phyloP scores from a whole-genome alignment of 352 stramenopile genomes.

The Halophytophthora polymorphica region DNA sequence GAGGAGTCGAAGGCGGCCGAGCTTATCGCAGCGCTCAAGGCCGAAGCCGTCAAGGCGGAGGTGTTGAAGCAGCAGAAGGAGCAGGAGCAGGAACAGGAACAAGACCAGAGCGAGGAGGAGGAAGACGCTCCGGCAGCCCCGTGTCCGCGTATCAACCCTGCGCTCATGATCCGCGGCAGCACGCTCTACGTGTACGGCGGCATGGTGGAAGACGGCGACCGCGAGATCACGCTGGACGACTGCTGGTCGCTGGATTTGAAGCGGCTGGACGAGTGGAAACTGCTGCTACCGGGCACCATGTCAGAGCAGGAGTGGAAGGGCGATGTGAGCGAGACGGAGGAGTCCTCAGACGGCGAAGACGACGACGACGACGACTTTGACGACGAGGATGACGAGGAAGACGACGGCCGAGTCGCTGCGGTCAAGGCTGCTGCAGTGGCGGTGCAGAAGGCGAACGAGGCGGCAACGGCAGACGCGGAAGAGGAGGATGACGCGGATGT shows the following conservation, averaged over 20 bases:
- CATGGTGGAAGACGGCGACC: slow-evolving; percentile 91
- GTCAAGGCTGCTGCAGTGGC: too few relatives aligned
- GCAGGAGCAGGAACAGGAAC: slow-evolving; percentile 24
- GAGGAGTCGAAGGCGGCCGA: slow-evolving; percentile 40
- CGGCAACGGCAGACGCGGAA: slow-evolving; percentile 12
- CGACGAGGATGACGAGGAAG: slow-evolving; percentile 48
- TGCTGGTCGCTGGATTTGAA: slow-evolving; percentile 94
- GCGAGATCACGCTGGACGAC: slow-evolving; percentile 95
- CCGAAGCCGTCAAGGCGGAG: slow-evolving; percentile 8
- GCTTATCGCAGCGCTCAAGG: slow-evolving; percentile 10
- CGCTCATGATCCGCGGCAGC: slow-evolving; percentile 85
- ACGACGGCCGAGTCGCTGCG: slow-evolving; percentile 31
- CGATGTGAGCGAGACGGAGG: slow-evolving; percentile 82
- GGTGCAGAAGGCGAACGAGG: slow-evolving; percentile 22
- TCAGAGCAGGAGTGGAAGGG: slow-evolving; percentile 91
- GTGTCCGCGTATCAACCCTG: slow-evolving; percentile 85
- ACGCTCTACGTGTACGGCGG: slow-evolving; percentile 93
- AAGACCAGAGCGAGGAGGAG: slow-evolving; percentile 15
- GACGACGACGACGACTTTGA: slow-evolving; percentile 61
- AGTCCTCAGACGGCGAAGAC: slow-evolving; percentile 80
- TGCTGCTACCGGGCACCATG: slow-evolving; percentile 91
- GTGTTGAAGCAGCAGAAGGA: slow-evolving; percentile 14
- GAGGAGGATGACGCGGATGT: slow-evolving; percentile 39
- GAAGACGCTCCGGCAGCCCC: slow-evolving; percentile 32
- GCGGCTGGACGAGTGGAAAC: slow-evolving; percentile 91